These are phyloP conservation scores for Durusdinium trenchii DNA, from an alignment of 73 alveolate genomes.

Conservation along the genomic window DNA sequence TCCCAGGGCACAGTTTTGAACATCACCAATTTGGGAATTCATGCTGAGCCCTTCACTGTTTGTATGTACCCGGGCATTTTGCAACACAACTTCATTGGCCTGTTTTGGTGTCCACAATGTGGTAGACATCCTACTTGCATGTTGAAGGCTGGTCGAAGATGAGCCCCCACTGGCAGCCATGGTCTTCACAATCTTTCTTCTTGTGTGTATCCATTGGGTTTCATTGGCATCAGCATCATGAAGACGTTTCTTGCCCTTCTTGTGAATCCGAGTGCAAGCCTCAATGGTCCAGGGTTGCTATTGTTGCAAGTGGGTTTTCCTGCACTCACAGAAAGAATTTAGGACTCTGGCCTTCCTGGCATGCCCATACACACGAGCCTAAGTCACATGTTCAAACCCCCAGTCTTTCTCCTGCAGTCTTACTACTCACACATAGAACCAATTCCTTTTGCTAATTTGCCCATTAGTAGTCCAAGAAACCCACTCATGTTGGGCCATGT, in stretches of 20 bases:
- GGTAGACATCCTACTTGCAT: neutral
- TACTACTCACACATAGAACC: neutral
- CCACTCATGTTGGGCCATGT: slow-evolving; percentile 32
- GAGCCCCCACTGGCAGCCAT: neutral
- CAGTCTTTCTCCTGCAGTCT: neutral
- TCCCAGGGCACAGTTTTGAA: too few relatives aligned
- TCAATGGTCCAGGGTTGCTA: neutral
- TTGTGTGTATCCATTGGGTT: neutral
- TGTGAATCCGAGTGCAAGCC: slow-evolving; percentile 1
- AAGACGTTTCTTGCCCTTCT: neutral
- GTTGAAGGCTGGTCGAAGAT: neutral
- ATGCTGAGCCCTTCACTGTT: neutral
- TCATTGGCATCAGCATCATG: neutral
- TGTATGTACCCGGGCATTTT: neutral
- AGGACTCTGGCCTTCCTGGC: neutral
- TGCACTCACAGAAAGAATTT: neutral
- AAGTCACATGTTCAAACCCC: neutral
- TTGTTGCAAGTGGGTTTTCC: neutral
- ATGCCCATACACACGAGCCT: slow-evolving; percentile 22
- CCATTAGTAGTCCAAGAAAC: neutral
- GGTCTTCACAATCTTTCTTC: neutral
- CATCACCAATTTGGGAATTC: too few relatives aligned
- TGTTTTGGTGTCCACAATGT: neutral
- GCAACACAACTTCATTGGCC: neutral
- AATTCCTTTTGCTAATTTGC: neutral